Evolutionary conservation across 495 filamentous ascomycete genomes (phyloP), one percentile per base, ranked within the genome.

Genomic region (Viridothelium virens): DNA sequence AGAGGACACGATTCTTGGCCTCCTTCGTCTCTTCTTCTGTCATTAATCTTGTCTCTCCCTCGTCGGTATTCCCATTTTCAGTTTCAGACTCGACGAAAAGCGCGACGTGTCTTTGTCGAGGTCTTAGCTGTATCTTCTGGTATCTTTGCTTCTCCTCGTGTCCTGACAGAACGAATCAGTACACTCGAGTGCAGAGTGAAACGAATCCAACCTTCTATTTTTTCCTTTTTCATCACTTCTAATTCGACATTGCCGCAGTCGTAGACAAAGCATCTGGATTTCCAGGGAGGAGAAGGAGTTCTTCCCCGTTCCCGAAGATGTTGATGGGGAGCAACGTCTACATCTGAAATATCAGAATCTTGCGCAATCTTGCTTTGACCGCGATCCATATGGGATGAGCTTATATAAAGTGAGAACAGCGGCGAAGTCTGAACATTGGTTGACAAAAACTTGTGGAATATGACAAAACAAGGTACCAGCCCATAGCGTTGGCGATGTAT

Each of bases 181-280:
- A 25, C 25, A 25, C 25, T 25, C 25, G 25, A 25, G 25, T 25
- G 53, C 53, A 59, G 14, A 31, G 14, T 31, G 18, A 59, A 34
- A 59, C 48, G 48, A 59, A 36, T 6, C 31, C 31, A 59, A 59
- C 53, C 53, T 36, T 59, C 36, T 14, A 59, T 14, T 3, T 59
- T 31, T 4, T 59, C 31, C 4, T 9, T 36, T 34, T 18, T 9
- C 14, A 18, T 18, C 31, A 59, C 53, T 34, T 59, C 53, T 36
- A 59, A 5, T 31, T 36, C 36, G 6, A 6, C 53, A 59, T 31
- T 59, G 10, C 36, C 53, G 36, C 53, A 34, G 14, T 59, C 53
- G 31, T 59, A 59, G 6, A 59, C 53, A 59, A 59, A 59, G 53
- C 53, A 59, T 33, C 53, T 18, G 7, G 53, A 59, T 25, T 25